Conservation (phyloP, 2,329 filamentous ascomycete genomes). For the Hypoxylon sp. region DNA sequence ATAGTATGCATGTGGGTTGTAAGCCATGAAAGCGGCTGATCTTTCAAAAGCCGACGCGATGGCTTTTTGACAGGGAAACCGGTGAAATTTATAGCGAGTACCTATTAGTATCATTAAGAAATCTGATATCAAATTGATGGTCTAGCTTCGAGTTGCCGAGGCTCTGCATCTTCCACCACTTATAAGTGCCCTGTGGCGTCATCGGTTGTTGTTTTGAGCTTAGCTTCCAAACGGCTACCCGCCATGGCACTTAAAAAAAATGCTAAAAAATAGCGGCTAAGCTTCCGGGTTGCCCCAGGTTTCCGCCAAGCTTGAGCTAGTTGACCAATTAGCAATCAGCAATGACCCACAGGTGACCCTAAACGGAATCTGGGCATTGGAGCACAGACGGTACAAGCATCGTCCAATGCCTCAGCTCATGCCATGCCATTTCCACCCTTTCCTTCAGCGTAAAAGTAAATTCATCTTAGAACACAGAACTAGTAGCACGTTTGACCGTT, state of each 20-base stretch:
- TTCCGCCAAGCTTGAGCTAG: constrained; percentile 5
- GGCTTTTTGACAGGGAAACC: constrained; percentile 11
- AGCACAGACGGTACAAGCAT: constrained; percentile 6
- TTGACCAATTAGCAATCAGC: constrained; percentile 30
- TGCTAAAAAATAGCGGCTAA: constrained; percentile 15
- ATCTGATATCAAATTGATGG: constrained; percentile 1
- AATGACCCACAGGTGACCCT: constrained; percentile 27
- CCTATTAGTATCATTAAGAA: not conserved
- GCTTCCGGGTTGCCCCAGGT: constrained; percentile 21
- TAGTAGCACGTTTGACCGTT: constrained; percentile 1
- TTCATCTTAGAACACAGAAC: constrained; percentile 2
- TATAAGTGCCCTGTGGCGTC: constrained; percentile 23
- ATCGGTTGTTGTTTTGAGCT: constrained; percentile 14
- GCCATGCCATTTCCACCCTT: constrained; percentile 1
- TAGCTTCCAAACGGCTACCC: constrained; percentile 34
- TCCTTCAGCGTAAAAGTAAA: not conserved
- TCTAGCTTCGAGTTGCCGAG: constrained; percentile 14
- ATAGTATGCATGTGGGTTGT: not conserved
- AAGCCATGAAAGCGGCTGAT: not conserved
- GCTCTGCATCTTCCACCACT: constrained; percentile 15
- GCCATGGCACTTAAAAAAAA: no score
- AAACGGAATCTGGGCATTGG: constrained; percentile 16
- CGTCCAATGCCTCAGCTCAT: constrained; percentile 7
- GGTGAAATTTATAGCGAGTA: constrained; percentile 1
- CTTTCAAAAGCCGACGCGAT: constrained; percentile 6